Conservation (phyloP, 83 land plant species). For the Diphasiastrum complanatum region DNA sequence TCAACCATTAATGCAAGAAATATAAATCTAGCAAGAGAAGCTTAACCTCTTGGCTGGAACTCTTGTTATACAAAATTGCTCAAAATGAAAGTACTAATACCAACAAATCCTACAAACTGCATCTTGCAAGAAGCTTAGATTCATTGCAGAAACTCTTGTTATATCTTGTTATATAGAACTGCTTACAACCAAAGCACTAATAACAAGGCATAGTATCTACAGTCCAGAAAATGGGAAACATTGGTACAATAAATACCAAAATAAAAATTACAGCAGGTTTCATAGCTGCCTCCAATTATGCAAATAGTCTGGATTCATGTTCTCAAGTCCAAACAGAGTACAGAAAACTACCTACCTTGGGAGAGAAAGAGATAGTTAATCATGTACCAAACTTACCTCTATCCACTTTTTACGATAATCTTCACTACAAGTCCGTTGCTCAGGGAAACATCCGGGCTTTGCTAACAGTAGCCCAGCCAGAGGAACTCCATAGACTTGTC, state of each 20-base stretch:
- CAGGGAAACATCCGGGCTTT: constrained; percentile 81
- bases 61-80: no score
- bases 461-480: constrained; percentile 62
- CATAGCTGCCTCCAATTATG: background rate
- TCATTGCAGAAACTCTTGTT: no score
- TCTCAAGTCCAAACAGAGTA: background rate
- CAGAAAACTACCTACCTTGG: background rate
- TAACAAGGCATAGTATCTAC: no score
- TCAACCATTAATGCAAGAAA: no score
- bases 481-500: constrained; percentile 93
- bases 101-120: no score
- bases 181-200: no score
- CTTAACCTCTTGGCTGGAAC: no score
- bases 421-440: constrained; percentile 67
- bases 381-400: constrained; percentile 58
- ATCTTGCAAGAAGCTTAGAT: no score
- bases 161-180: no score
- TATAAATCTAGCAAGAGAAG: no score
- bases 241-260: background rate
- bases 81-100: no score
- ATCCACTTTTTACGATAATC: constrained; percentile 89
- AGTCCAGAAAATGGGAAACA: no score
- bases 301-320: background rate
- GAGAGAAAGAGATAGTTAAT: constrained; percentile 16
- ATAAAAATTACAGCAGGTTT: background rate